Evolutionary conservation across 2,329 filamentous ascomycete genomes (phyloP).

Genomic region (Apiospora koreana): DNA sequence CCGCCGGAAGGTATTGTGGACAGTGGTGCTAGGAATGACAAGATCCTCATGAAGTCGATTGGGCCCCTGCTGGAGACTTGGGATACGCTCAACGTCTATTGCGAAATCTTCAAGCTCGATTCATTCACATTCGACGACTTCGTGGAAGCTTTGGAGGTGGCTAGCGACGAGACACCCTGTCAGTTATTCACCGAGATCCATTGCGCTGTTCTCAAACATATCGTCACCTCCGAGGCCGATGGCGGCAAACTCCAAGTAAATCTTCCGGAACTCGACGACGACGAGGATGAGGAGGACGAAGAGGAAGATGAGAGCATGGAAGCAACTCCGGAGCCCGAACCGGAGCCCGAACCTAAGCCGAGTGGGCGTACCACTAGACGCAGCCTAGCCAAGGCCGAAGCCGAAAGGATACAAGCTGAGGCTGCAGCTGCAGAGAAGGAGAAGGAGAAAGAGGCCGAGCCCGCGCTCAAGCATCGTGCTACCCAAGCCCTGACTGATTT

Average conservation of each 20-base stretch:
- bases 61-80: slow-evolving; percentile 85
- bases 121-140: slow-evolving; percentile 99
- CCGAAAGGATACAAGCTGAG: slow-evolving; percentile 61
- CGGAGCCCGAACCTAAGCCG: slow-evolving; percentile 67
- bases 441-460: slow-evolving; percentile 45
- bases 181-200: slow-evolving; percentile 89
- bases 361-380: slow-evolving; percentile 76
- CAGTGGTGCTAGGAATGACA: slow-evolving; percentile 49
- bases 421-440: slow-evolving; percentile 12
- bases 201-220: slow-evolving; percentile 84
- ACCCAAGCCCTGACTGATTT: slow-evolving; percentile 73
- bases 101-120: slow-evolving; percentile 89
- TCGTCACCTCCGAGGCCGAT: slow-evolving; percentile 74
- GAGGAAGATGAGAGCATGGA: slow-evolving; percentile 56
- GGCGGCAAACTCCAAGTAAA: slow-evolving; percentile 79
- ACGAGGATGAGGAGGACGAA: slow-evolving; percentile 66
- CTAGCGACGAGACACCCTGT: slow-evolving; percentile 72
- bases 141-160: slow-evolving; percentile 80
- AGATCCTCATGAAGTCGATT: slow-evolving; percentile 82
- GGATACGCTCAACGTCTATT: slow-evolving; percentile 98
- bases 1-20: slow-evolving; percentile 53
- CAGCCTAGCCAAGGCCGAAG: slow-evolving; percentile 80
- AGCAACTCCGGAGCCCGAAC: slow-evolving; percentile 62
- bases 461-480: slow-evolving; percentile 63
- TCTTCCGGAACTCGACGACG: slow-evolving; percentile 73